Percentiles rank a stretch among this genome's conserved stretches.
Conservation (phyloP, 2,329 filamentous ascomycete species). For the Trichoderma koningii region DNA sequence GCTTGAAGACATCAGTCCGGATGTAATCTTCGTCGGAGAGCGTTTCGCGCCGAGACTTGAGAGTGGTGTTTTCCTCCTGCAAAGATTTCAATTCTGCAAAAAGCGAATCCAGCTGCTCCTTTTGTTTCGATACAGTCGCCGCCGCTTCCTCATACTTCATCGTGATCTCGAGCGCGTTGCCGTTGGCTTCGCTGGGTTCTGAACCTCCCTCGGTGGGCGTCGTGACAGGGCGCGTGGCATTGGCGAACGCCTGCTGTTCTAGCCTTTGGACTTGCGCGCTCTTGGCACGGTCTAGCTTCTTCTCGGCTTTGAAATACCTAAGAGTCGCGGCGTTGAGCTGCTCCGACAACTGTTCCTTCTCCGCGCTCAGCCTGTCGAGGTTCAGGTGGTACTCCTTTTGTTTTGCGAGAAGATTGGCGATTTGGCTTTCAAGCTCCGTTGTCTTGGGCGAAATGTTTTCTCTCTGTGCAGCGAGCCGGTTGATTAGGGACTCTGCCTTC, state of each 20-base stretch:
- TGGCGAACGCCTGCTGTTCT: slow-evolving; percentile 82
- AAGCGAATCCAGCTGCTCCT: slow-evolving; percentile 80
- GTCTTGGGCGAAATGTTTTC: slow-evolving; percentile 66
- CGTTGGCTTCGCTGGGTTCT: slow-evolving; percentile 55
- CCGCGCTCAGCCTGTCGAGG: slow-evolving; percentile 70
- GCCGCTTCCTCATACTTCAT: slow-evolving; percentile 75
- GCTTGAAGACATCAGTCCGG: slow-evolving; percentile 90
- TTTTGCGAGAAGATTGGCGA: slow-evolving; percentile 72
- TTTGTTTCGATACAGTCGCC: slow-evolving; percentile 77
- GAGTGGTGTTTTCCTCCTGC: slow-evolving; percentile 75
- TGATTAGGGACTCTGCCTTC: slow-evolving; percentile 70
- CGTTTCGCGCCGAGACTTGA: slow-evolving; percentile 68
- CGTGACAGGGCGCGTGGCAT: slow-evolving; percentile 55
- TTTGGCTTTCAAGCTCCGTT: slow-evolving; percentile 69
- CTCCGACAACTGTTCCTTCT: slow-evolving; percentile 83
- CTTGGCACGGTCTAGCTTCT: slow-evolving; percentile 85
- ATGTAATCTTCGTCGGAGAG: slow-evolving; percentile 92
- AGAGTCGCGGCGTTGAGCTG: slow-evolving; percentile 86
- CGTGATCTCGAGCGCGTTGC: slow-evolving; percentile 67
- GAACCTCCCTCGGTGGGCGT: slow-evolving; percentile 49
- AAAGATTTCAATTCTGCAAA: slow-evolving; percentile 74
- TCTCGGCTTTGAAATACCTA: slow-evolving; percentile 92
- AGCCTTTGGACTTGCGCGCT: slow-evolving; percentile 89
- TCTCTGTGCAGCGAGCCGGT: slow-evolving; percentile 53
- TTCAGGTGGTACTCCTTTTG: slow-evolving; percentile 82